Percentiles rank a stretch among this genome's conserved stretches.
Conservation (phyloP, 208 protist species). For the Herpetomonas samuelpessoai region DNA sequence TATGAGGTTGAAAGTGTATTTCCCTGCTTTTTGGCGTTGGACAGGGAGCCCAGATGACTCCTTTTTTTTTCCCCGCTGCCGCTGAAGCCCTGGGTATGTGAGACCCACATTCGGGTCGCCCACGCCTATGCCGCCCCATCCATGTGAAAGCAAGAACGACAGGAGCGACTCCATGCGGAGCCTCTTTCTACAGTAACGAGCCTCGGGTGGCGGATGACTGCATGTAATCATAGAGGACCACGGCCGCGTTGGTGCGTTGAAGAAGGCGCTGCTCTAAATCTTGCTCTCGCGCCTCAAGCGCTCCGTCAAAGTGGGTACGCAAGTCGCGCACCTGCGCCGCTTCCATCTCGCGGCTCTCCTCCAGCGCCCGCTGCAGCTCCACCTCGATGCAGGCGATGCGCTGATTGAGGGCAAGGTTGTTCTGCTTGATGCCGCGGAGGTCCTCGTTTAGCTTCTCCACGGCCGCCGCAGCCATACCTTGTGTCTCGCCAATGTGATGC, state of each 20-base stretch:
- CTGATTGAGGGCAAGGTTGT: conserved; percentile 74
- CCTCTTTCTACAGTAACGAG: conserved; percentile 13
- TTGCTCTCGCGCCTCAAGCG: conserved; percentile 36
- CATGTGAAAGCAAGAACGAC: too few relatives aligned
- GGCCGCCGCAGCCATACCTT: conserved; percentile 45
- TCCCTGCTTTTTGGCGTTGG: too few relatives aligned
- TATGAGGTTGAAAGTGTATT: too few relatives aligned
- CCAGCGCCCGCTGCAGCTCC: conserved; percentile 64
- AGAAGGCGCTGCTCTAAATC: conserved; percentile 18
- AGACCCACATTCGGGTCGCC: too few relatives aligned
- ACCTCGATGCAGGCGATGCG: conserved; percentile 78
- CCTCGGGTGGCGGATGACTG: conserved; percentile 5
- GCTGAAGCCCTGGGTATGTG: too few relatives aligned
- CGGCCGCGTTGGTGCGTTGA: background rate
- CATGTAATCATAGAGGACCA: conserved; percentile 19
- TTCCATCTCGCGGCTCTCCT: conserved; percentile 59
- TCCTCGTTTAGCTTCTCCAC: conserved; percentile 75
- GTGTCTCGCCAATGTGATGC: conserved; percentile 33
- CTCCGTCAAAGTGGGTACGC: conserved; percentile 25
- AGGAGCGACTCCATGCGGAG: background rate
- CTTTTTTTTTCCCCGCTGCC: too few relatives aligned
- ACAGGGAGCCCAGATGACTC: too few relatives aligned
- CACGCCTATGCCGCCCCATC: too few relatives aligned
- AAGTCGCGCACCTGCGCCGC: conserved; percentile 24
- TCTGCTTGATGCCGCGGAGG: conserved; percentile 57